Evolutionary conservation across 2,329 filamentous ascomycete genomes (phyloP).

Genomic region (Tetracladium maxilliforme): DNA sequence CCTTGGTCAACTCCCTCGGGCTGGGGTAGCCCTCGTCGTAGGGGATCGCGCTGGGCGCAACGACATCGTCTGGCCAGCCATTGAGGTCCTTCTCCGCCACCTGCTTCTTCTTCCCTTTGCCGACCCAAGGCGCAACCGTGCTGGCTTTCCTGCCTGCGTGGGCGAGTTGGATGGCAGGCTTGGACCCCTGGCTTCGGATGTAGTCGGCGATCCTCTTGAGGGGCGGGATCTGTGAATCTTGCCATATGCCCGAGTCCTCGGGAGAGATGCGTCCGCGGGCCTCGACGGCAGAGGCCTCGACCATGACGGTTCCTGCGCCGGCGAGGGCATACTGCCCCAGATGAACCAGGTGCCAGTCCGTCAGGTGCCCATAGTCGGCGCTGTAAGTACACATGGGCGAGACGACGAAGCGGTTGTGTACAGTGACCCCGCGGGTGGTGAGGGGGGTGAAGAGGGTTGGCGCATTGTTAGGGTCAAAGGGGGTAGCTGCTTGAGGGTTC

Average conservation of each 20-base stretch:
- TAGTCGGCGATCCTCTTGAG: slow-evolving; percentile 21
- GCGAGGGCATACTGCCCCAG: slow-evolving; percentile 14
- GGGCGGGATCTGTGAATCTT: slow-evolving; percentile 18
- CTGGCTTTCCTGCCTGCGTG: slow-evolving; percentile 40
- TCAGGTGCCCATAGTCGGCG: slow-evolving; percentile 12
- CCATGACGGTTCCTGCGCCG: slow-evolving; percentile 15
- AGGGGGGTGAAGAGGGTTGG: slow-evolving; percentile 26
- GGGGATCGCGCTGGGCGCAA: slow-evolving; percentile 40
- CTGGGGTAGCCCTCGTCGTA: slow-evolving; percentile 38
- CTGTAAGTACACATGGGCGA: slow-evolving; percentile 29
- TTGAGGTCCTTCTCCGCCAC: slow-evolving; percentile 14
- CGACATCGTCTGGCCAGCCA: slow-evolving; percentile 22
- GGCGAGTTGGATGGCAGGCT: slow-evolving; percentile 56
- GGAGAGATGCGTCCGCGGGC: slow-evolving; percentile 16
- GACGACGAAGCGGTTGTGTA: slow-evolving; percentile 30
- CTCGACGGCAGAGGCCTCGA: slow-evolving; percentile 17
- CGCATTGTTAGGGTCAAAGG: slow-evolving; percentile 9
- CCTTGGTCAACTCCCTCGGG: slow-evolving; percentile 41
- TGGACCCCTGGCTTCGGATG: slow-evolving; percentile 36
- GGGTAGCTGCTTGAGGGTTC: slow-evolving; percentile 12
- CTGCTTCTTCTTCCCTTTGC: slow-evolving; percentile 9
- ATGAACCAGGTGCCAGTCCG: slow-evolving; percentile 16
- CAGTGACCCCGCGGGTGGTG: slow-evolving; percentile 23
- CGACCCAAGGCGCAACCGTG: slow-evolving; percentile 18
- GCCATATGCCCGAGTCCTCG: slow-evolving; percentile 16